Conservation (phyloP, 2,329 filamentous ascomycete species). For the Pseudogymnoascus sp. region DNA sequence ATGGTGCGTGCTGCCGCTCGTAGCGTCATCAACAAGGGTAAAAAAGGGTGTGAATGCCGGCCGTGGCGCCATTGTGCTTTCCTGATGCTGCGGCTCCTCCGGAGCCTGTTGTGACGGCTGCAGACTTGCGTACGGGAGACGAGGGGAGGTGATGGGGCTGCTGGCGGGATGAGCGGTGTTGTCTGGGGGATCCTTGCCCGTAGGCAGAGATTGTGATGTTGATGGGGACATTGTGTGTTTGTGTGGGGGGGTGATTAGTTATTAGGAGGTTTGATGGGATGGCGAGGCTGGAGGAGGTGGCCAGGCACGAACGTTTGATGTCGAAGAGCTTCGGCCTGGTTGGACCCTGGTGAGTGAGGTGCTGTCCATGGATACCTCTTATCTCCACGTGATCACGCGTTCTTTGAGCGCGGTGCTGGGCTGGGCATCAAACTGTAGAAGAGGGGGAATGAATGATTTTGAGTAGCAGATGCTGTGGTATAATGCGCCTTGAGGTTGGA, state of each 20-base stretch:
- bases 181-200: slow-evolving; percentile 4
- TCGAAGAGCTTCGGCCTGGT: neutral
- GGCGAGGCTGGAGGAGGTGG: neutral
- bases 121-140: neutral
- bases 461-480: slow-evolving; percentile 1
- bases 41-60: slow-evolving; percentile 72
- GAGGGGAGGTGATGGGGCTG: neutral
- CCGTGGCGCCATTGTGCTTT: neutral
- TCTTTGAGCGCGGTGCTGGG: neutral
- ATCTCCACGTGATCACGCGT: slow-evolving; percentile 15
- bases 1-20: slow-evolving; percentile 70
- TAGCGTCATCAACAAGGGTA: slow-evolving; percentile 70
- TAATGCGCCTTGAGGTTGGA: neutral
- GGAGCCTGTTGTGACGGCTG: neutral
- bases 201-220: slow-evolving; percentile 2
- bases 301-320: slow-evolving; percentile 3
- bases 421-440: neutral
- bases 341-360: neutral
- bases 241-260: neutral
- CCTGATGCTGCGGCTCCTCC: neutral
- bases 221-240: slow-evolving; percentile 12
- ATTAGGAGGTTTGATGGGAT: neutral
- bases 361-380: neutral
- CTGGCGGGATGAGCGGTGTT: neutral
- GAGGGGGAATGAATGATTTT: neutral